phyloP scores from a whole-genome alignment of 2,329 filamentous ascomycete species.

The Thielaviopsis populi region DNA sequence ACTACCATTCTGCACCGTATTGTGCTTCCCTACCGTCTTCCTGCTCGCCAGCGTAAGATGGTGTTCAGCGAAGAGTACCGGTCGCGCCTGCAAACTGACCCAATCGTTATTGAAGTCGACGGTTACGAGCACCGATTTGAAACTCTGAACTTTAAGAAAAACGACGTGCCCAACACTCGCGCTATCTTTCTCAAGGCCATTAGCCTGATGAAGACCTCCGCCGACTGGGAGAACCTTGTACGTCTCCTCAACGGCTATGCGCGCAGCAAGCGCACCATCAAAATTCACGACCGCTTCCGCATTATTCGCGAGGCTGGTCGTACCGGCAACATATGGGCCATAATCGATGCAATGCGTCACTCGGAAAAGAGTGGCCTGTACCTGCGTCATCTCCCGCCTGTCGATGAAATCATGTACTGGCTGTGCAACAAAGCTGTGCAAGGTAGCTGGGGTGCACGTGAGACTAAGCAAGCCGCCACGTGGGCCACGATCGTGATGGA shows the following conservation, averaged over 20 bases:
- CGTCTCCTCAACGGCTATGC: conserved; percentile 37
- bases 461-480: conserved; percentile 30
- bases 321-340: conserved; percentile 29
- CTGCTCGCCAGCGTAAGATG: conserved; percentile 35
- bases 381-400: conserved; percentile 24
- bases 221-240: conserved; percentile 39
- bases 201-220: conserved; percentile 30
- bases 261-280: conserved; percentile 29
- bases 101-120: conserved; percentile 43
- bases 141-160: conserved; percentile 28
- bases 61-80: conserved; percentile 35
- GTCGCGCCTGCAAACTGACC: conserved; percentile 37
- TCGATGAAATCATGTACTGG: conserved; percentile 26
- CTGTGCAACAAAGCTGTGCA: conserved; percentile 30
- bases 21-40: conserved; percentile 47
- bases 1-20: conserved; percentile 39
- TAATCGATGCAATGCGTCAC: conserved; percentile 37
- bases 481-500: conserved; percentile 36
- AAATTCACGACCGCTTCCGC: conserved; percentile 24
- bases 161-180: conserved; percentile 30
- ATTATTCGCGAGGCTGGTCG: conserved; percentile 29
- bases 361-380: conserved; percentile 32
- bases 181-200: conserved; percentile 27
- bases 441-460: conserved; percentile 23
- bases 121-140: conserved; percentile 39